Base-by-base conservation (phyloP, 106 monocot species). In the Platanthera guangdongensis region DNA sequence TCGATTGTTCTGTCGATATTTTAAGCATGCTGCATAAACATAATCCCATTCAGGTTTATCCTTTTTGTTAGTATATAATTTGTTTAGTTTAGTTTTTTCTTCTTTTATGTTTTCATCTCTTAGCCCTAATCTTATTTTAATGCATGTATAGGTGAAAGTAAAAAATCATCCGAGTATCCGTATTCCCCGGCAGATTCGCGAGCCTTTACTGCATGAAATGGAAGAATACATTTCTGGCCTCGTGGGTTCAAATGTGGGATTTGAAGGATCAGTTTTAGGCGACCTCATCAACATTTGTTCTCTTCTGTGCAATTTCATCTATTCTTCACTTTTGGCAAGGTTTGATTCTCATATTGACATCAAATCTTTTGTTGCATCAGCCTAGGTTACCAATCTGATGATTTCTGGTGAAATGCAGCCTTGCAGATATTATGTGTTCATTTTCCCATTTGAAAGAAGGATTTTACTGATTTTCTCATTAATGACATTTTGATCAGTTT, bases 1-100 rank as follows among this genome's bases (percentile, higher is more conserved):
- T 79, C 13, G 90, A 90, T 15, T 95, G 73, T 64, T 90, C 90
- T 12, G 74, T 93, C 70, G 90, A 92, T 83, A 52, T 84, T 55
- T 76, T 95, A 50, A 79, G 90, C 50, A 84, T 85, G 63, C 64
- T 95, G 30, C 52, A 69, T 59, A 32, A 25, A 21, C 63, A 75
- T 80, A 65, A 57, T 53, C 69, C 74, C 51, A 25, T 50, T 64
- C 76, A 92, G 88, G 90, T 95, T 57, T 18, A 18, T 55, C 3
- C 15, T 25, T 12, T 30, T 68, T 72, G 6, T 32, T 80, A n/a
- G 1, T 14, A 10, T 73, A 74, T 83, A 47, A 50, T 78, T 7
- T 28, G 6, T 18, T 9, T 51, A 7, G 7, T 51, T 45, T 50
- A 14, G 0, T 59, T 16, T 13, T 57, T 25, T 49, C 53, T 73